Conservation (phyloP, 495 filamentous ascomycete species). For the Entonaema liquescens region DNA sequence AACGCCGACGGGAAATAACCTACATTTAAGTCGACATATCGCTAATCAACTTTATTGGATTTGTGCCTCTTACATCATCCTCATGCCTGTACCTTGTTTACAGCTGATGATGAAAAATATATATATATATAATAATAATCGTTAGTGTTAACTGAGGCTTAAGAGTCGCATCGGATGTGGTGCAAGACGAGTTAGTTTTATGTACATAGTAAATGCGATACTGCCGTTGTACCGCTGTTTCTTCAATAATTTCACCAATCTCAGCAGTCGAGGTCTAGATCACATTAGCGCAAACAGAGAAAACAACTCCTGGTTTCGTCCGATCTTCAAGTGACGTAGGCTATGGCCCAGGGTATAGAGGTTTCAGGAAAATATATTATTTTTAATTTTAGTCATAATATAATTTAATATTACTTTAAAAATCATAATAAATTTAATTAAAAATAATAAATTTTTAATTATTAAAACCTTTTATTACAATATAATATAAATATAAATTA, state of each 20-base stretch:
- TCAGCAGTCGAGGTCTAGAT: neutral
- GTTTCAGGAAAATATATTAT: constrained; percentile 16
- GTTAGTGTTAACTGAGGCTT: neutral
- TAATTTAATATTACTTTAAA: constrained; percentile 7
- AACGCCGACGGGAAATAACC: neutral
- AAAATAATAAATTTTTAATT: too few species aligned
- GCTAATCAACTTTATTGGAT: neutral
- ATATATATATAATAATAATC: too few species aligned
- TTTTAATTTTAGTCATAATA: constrained; percentile 24
- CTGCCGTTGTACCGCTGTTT: neutral
- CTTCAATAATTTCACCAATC: neutral
- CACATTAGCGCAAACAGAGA: constrained; percentile 2
- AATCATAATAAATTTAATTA: neutral
- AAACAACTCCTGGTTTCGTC: constrained; percentile 20
- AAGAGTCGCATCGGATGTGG: neutral
- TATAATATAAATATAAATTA: too few species aligned
- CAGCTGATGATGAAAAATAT: neutral
- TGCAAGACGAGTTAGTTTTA: neutral
- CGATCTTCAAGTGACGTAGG: constrained; percentile 31
- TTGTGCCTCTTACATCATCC: neutral
- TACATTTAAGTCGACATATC: neutral
- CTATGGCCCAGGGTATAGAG: constrained; percentile 5
- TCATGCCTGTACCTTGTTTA: neutral
- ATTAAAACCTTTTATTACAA: too few species aligned
- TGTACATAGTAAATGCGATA: too few species aligned